Base-by-base conservation (phyloP, 805 yeast species). In the Kazachstania taianensis region DNA sequence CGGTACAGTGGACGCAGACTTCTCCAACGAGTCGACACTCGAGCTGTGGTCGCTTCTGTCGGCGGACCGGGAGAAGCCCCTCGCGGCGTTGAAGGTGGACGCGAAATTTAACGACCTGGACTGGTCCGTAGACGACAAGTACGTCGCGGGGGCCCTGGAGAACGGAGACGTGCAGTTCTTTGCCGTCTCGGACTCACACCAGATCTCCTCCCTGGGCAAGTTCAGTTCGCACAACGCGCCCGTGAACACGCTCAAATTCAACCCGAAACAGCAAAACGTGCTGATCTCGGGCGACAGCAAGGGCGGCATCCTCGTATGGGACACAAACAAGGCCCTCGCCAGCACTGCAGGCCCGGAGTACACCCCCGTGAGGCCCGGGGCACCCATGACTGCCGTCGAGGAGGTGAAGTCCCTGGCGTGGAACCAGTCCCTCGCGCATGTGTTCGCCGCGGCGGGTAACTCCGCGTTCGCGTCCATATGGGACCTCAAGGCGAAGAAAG, bases 251-350 rank as follows among this genome's bases (percentile, higher is more conserved):
- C 71, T 86, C 38, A 78, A 72, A 40, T 89, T 89, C 71, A 85
- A 81, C 55, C 81, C 84, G 3, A 64, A 71, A 33, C 85, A 83
- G 54, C 59, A 65, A 30, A 78, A 80, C 43, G 70, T 83, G 18
- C 61, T 92, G 48, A 94, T 81, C 4, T 74, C 95, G 13, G 95
- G 95, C 38, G 66, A 78, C n/a, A 74, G 77, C 41, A 44, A 45
- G 8, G 94, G 96, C 42, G 94, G 89, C 63, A 75, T 92, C 35
- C 79, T 70, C 51, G 73, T 92, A 38, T 92, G 96, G 96, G 96
- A 92, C 65, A 67, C 83, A 20, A 73, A 71, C 42, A 76, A 76
- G 40, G 64, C 75, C 34, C 60, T 67, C n/a, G 40, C 46, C 9
- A 22, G 19, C 2, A 13, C 12, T n/a, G 24, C 17, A 5, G 18